A percentile compares a stretch with the other conserved stretches of the same genome.
Conservation (phyloP, 495 filamentous ascomycete species). For the Hypoxylon lenormandii region DNA sequence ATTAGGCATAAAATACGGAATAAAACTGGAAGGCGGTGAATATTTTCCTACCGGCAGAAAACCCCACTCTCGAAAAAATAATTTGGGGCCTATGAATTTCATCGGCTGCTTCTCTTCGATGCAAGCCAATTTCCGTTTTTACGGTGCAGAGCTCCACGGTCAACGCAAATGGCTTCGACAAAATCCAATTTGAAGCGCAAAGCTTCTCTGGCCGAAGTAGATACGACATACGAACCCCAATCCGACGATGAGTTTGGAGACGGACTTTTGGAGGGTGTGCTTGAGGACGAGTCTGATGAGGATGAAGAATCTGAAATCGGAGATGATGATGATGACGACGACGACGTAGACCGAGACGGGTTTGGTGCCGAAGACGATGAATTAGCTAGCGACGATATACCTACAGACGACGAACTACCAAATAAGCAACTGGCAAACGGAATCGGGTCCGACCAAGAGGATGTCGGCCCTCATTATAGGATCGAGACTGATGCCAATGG, state of each 20-base stretch:
- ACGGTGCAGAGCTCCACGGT: conserved; percentile 12
- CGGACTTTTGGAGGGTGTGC: conserved; percentile 72
- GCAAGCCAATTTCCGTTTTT: conserved; percentile 12
- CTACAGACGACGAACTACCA: conserved; percentile 64
- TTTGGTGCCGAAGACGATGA: conserved; percentile 60
- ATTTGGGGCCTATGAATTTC: conserved; percentile 19
- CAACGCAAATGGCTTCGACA: conserved; percentile 55
- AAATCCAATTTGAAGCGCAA: conserved; percentile 60
- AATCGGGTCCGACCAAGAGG: conserved; percentile 52
- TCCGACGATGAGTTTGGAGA: conserved; percentile 75
- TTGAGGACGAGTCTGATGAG: conserved; percentile 64
- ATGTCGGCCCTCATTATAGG: conserved; percentile 66
- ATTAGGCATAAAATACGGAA: background rate
- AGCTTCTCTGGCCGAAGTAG: conserved; percentile 50
- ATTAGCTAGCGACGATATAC: conserved; percentile 69
- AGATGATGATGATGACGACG: conserved; percentile 54
- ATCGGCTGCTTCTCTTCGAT: conserved; percentile 19
- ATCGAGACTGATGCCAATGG: conserved; percentile 69
- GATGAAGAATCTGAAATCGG: conserved; percentile 55
- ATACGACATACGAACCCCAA: conserved; percentile 54
- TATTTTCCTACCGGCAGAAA: conserved; percentile 33
- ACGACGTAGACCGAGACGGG: conserved; percentile 59
- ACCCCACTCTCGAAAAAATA: conserved; percentile 40
- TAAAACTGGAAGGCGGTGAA: conserved; percentile 32
- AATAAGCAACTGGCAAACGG: conserved; percentile 48